Evolutionary conservation across 768 basidiomycete species (phyloP).

Genomic region (Ramaria sp.): DNA sequence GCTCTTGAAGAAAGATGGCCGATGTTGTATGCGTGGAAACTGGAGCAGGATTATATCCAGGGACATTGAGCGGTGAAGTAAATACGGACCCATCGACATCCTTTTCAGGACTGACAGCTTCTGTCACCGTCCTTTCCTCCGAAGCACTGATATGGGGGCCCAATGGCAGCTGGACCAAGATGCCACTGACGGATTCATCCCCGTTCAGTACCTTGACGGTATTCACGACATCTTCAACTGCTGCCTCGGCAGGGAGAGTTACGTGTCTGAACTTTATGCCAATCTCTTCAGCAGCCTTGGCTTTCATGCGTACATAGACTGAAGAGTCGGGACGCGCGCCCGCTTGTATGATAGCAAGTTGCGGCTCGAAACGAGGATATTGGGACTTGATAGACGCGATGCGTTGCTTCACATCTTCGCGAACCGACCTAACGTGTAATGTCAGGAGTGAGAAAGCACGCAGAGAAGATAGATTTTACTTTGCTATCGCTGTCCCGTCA

Average conservation of each 20-base stretch:
- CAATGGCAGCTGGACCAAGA: slow-evolving; percentile 93
- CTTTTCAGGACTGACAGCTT: slow-evolving; percentile 86
- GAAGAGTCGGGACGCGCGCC: slow-evolving; percentile 85
- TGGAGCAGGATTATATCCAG: slow-evolving; percentile 19
- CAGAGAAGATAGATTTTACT: slow-evolving; percentile 32
- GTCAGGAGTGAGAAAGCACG: slow-evolving; percentile 10
- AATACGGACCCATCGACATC: slow-evolving; percentile 84
- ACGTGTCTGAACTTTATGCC: slow-evolving; percentile 85
- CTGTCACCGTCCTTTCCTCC: slow-evolving; percentile 86
- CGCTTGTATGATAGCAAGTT: slow-evolving; percentile 88
- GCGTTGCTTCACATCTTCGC: slow-evolving; percentile 58
- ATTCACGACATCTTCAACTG: slow-evolving; percentile 64
- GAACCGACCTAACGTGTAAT: slow-evolving; percentile 53
- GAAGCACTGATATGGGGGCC: slow-evolving; percentile 71
- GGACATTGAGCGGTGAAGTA: slow-evolving; percentile 1
- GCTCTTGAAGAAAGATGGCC: slow-evolving; percentile 89
- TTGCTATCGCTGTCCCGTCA: slow-evolving; percentile 77
- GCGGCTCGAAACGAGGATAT: slow-evolving; percentile 84
- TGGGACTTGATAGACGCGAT: slow-evolving; percentile 53
- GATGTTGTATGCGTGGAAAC: slow-evolving; percentile 98
- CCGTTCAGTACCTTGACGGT: slow-evolving; percentile 74
- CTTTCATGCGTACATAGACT: slow-evolving; percentile 96
- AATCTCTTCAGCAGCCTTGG: slow-evolving; percentile 88
- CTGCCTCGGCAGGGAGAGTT: slow-evolving; percentile 52
- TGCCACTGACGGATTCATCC: slow-evolving; percentile 73